phyloP scores from a whole-genome alignment of 2,329 filamentous ascomycete species.

The Incumbomyces lentus region DNA sequence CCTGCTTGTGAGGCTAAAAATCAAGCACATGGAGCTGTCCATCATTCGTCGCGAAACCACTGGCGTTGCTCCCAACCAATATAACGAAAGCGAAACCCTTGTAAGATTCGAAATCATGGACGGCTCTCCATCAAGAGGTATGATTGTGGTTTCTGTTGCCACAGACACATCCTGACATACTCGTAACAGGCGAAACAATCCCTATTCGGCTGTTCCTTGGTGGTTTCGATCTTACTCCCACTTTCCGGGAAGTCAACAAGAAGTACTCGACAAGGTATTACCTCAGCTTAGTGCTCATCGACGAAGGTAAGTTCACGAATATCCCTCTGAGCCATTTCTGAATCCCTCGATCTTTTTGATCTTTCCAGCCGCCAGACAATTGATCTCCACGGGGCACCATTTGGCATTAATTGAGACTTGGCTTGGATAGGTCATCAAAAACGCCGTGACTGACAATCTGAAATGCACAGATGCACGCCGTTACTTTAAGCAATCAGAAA shows the following conservation, averaged over 20 bases:
- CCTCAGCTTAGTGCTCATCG: conserved; percentile 86
- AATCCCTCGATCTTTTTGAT: background rate
- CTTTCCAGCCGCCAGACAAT: background rate
- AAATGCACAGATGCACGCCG: conserved; percentile 60
- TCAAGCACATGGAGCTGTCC: conserved; percentile 98
- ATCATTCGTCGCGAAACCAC: conserved; percentile 97
- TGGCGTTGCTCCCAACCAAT: conserved; percentile 92
- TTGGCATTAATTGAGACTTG: background rate
- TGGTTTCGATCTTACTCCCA: conserved; percentile 93
- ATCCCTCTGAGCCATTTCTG: conserved; percentile 6
- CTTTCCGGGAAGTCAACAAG: conserved; percentile 99
- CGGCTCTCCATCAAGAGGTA: conserved; percentile 88
- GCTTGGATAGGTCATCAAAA: background rate
- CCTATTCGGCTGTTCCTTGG: conserved; percentile 94
- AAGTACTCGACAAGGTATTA: conserved; percentile 99
- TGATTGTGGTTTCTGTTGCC: conserved; percentile 23
- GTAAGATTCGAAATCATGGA: conserved; percentile 99
- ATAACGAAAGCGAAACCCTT: conserved; percentile 97
- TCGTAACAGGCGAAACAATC: conserved; percentile 64
- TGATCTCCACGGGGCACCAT: background rate
- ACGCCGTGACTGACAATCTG: conserved; percentile 26
- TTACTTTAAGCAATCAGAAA: conserved; percentile 99
- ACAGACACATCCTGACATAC: conserved; percentile 7
- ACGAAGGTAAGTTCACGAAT: conserved; percentile 57
- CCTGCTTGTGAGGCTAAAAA: conserved; percentile 90